phyloP scores from a whole-genome alignment of 306 rosid genomes.

The Mimosa bimucronata region DNA sequence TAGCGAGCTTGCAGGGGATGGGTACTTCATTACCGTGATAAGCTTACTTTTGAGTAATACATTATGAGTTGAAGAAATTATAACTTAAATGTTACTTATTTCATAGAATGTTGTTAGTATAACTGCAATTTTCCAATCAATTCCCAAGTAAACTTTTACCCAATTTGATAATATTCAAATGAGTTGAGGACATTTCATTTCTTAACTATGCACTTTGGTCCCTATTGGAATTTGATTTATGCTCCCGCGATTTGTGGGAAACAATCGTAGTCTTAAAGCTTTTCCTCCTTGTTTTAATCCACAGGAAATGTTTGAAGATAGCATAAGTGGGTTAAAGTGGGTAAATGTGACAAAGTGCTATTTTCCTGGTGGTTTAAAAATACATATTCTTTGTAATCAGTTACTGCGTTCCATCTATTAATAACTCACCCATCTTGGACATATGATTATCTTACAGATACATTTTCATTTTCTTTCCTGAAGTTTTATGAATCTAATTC shows the following conservation, averaged over 20 bases:
- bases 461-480: conserved; percentile 31
- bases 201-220: conserved; percentile 17
- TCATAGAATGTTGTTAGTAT: conserved; percentile 24
- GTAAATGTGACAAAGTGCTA: conserved; percentile 64
- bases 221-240: conserved; percentile 19
- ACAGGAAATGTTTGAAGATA: conserved; percentile 95
- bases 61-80: no score
- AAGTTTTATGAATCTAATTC: conserved; percentile 87
- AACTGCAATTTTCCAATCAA: conserved; percentile 29
- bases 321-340: conserved; percentile 72
- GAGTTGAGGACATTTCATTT: conserved; percentile 11
- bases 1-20: no score
- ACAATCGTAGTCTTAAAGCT: conserved; percentile 10
- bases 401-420: no score
- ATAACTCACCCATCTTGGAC: conserved; percentile 35
- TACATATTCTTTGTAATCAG: neutral
- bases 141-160: conserved; percentile 31
- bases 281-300: conserved; percentile 39
- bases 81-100: no score
- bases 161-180: conserved; percentile 8
- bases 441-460: conserved; percentile 2
- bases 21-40: no score
- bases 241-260: conserved; percentile 32
- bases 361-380: conserved; percentile 64
- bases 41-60: no score